Conservation (phyloP, 495 filamentous ascomycete species). For the Cercophora sp. region DNA sequence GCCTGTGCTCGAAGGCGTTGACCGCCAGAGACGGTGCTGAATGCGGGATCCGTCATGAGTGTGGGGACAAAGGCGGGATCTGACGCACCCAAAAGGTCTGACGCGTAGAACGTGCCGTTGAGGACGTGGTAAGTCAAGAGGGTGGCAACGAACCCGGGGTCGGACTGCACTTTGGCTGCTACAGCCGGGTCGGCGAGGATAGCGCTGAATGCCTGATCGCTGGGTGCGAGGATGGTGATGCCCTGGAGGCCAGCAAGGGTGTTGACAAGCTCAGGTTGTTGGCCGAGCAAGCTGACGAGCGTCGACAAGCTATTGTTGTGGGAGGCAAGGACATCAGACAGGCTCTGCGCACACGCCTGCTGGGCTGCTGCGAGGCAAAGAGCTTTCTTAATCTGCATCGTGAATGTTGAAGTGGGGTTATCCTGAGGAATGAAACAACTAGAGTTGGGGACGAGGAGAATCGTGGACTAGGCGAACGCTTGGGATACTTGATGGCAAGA, state of each 20-base stretch:
- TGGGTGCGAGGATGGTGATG: conserved; percentile 64
- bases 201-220: conserved; percentile 53
- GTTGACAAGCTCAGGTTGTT: conserved; percentile 6
- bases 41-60: conserved; percentile 46
- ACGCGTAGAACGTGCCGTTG: conserved; percentile 47
- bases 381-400: conserved; percentile 1
- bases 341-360: conserved; percentile 1
- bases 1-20: conserved; percentile 34
- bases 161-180: conserved; percentile 19
- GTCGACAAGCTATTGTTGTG: conserved; percentile 11
- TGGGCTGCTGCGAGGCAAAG: conserved; percentile 2
- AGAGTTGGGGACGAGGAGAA: too few species aligned
- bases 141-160: conserved; percentile 41
- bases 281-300: conserved; percentile 6
- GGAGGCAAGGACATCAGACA: conserved; percentile 7
- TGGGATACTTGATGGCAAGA: too few species aligned
- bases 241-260: conserved; percentile 26
- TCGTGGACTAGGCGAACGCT: too few species aligned
- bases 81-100: conserved; percentile 32
- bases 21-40: conserved; percentile 43
- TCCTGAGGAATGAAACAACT: too few species aligned
- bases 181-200: conserved; percentile 34
- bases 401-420: too few species aligned
- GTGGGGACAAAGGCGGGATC: conserved; percentile 49
- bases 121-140: conserved; percentile 65